Base-by-base conservation (phyloP, 352 stramenopile genomes). In the Phytophthora hibernalis region DNA sequence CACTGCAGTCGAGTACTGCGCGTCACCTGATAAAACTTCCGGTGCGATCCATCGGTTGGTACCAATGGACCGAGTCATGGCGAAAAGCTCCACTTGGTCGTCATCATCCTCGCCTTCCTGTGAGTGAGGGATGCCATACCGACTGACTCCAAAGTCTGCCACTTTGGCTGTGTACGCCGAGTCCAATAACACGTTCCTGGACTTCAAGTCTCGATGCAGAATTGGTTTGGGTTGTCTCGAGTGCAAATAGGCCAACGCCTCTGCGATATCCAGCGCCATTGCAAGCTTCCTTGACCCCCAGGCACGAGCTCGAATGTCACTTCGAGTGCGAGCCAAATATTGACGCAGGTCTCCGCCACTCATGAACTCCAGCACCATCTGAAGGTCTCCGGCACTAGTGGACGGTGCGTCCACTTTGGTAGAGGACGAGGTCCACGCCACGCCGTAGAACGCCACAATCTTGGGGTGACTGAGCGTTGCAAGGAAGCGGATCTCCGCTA, bases 361-460 rank as follows among this genome's bases (percentile, higher is more conserved):
- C 80, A 94, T 89, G 58, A 85, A 93, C 56, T 95, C 87, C 20
- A 92, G 37, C 13, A 93, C 72, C 62, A 92, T 80, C 33, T 87
- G 78, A 2, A 93, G 40, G 47, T 95, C 75, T 45, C 35, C 84
- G 51, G 37, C 65, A 45, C 75, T 72, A 18, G 21, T 54, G 5
- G 63, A 53, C 13, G 37, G 37, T 20, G 42, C 10, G 30, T 68
- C 59, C 13, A 65, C 18, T 33, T 62, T 68, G 24, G 26, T 9
- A 7, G 26, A 10, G 26, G 54, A 49, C 12, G 64, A 54, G 3
- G 58, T 63, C 85, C 85, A 95, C 20, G 83, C 82, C 3, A 92
- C 83, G 7, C 90, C 90, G n/a, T 94, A 66, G 40, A 97, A 90
- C 18, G 82, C 68, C 15, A 96, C 65, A 20, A 97, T 93, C 54